These are phyloP conservation scores for Pseudopithomyces chartarum DNA, from an alignment of 2,329 filamentous ascomycete genomes.

Conservation along the genomic window DNA sequence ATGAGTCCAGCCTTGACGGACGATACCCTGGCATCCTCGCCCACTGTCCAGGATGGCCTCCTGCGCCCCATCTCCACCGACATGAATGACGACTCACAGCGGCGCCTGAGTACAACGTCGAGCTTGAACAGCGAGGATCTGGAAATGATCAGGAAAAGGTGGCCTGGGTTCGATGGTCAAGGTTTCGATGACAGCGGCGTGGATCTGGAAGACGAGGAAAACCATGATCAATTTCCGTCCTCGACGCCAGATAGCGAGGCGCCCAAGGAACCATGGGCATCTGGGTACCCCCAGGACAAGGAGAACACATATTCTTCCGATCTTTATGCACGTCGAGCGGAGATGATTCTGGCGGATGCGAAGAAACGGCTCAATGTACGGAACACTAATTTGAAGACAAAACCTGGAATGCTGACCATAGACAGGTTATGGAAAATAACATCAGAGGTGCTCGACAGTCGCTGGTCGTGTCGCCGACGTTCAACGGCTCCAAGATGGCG, in stretches of 20 bases:
- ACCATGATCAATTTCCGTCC: constrained; percentile 33
- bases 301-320: constrained; percentile 71
- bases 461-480: constrained; percentile 60
- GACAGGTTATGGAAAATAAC: constrained; percentile 91
- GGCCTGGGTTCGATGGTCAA: constrained; percentile 43
- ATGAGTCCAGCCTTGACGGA: constrained; percentile 19
- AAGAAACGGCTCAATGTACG: constrained; percentile 86
- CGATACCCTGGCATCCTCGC: constrained; percentile 40
- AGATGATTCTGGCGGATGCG: constrained; percentile 89
- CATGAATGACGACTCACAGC: constrained; percentile 27
- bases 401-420: constrained; percentile 27
- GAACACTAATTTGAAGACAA: constrained; percentile 1
- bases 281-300: constrained; percentile 49
- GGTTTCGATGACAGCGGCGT: constrained; percentile 42
- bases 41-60: constrained; percentile 32
- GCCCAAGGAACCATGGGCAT: constrained; percentile 41
- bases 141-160: constrained; percentile 41
- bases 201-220: constrained; percentile 39
- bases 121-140: constrained; percentile 52
- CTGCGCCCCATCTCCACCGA: constrained; percentile 19
- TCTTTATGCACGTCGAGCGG: constrained; percentile 66
- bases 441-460: constrained; percentile 77
- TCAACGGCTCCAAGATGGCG: constrained; percentile 46
- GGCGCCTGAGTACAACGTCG: constrained; percentile 39
- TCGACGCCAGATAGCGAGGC: constrained; percentile 34